Evolutionary conservation across 768 basidiomycete genomes (phyloP).

Genomic region (Coprinopsis cinerea): DNA sequence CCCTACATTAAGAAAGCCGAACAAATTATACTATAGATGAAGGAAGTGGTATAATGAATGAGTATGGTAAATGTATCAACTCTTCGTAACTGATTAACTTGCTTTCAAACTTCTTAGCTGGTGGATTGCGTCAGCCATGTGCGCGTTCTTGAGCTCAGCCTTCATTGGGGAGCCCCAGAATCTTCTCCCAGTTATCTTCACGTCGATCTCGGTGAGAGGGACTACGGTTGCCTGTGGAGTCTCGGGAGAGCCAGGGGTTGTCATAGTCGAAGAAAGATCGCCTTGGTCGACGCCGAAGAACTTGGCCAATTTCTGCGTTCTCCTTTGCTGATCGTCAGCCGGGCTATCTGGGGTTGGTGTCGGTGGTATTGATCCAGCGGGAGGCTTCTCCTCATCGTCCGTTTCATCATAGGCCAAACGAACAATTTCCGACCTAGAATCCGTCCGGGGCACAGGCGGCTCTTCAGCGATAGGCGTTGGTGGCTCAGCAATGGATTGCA

Average conservation of each 20-base stretch:
- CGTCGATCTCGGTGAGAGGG: slow-evolving; percentile 26
- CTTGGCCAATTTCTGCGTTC: slow-evolving; percentile 48
- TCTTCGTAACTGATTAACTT: slow-evolving; percentile 16
- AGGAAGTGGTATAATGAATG: not conserved
- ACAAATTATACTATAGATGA: not conserved
- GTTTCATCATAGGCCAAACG: not conserved
- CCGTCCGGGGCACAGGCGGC: not conserved
- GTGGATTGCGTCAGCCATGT: slow-evolving; percentile 37
- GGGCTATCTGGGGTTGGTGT: not conserved
- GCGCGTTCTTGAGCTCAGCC: slow-evolving; percentile 27
- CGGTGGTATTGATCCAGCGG: not conserved
- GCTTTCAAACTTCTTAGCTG: slow-evolving; percentile 36
- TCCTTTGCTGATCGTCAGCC: slow-evolving; percentile 23
- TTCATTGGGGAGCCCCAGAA: slow-evolving; percentile 29
- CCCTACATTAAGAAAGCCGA: not conserved
- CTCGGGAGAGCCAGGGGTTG: not conserved
- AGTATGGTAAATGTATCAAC: not conserved
- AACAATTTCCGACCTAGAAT: not conserved
- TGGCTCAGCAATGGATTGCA: not conserved
- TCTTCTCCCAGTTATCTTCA: slow-evolving; percentile 32
- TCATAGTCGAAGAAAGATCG: slow-evolving; percentile 32
- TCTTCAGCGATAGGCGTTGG: not conserved
- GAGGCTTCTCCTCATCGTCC: not conserved
- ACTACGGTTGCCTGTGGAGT: not conserved
- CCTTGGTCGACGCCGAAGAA: slow-evolving; percentile 53